Evolutionary conservation across 345 rosid species (phyloP), one percentile per base, ranked within the genome.

Genomic region (Limnanthes douglasii): DNA sequence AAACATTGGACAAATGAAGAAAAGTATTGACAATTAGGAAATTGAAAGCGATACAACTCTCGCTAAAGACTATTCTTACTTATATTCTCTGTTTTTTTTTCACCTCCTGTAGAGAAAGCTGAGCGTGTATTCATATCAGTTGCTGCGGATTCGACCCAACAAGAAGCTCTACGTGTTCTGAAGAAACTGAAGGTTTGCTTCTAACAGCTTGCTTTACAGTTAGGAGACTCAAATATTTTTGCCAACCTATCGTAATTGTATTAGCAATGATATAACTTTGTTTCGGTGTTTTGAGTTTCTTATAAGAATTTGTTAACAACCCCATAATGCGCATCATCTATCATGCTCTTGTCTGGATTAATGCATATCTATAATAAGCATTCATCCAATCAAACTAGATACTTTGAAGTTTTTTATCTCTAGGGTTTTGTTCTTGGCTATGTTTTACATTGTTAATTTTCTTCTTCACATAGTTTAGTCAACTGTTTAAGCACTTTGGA

Each of bases 101-200:
- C 56, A 57, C 72, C 51, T 34, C 37, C 59, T 29, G 21, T 21
- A 1, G 26, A 34, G 31, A 71, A 66, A 32, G 12, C 38, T 31
- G 57, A 62, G 32, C 45, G 41, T 37, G 56, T 71, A 52, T 33
- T 52, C 8, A 30, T 58, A 24, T 47, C 62, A 20, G 59, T 66
- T 50, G 40, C 53, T 5, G 56, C 65, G 56, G 93, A 86, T 67
- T 59, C 78, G 28, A 51, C 75, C 33, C 94, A 86, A 65, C 64
- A 65, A 65, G 88, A 78, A 60, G 77, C 93, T 41, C 27, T 75
- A 19, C 56, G 57, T 4, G 61, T 64, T 59, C 56, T 86, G 39
- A 73, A 75, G 65, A 75, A 72, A 54, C 70, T 78, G 49, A 67
- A 73, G 93, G 97, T 86, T 56, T 31, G 18, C 45, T 52, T 49